phyloP scores from a whole-genome alignment of 1,284 basidiomycete species.

The Entoloma clypeatum region DNA sequence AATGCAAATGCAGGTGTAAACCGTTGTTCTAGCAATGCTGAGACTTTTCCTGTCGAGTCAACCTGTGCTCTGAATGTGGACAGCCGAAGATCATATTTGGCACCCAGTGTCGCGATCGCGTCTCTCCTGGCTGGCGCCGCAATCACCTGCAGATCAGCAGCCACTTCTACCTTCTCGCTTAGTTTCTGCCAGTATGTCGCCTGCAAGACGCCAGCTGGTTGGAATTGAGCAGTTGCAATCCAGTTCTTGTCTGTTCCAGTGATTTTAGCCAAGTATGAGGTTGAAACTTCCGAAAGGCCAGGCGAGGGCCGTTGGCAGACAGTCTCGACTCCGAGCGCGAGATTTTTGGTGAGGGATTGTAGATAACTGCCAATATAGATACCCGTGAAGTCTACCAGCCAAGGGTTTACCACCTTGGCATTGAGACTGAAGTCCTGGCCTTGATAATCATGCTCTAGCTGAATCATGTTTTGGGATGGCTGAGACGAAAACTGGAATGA shows the following conservation, averaged over 20 bases:
- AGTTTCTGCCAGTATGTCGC: slow-evolving; percentile 97
- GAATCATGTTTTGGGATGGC: slow-evolving; percentile 83
- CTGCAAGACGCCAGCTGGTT: slow-evolving; percentile 84
- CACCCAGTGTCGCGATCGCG: slow-evolving; percentile 89
- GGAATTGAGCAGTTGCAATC: slow-evolving; percentile 92
- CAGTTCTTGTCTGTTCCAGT: slow-evolving; percentile 72
- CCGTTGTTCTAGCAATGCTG: slow-evolving; percentile 92
- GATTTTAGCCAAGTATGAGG: slow-evolving; percentile 89
- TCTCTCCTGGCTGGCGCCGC: slow-evolving; percentile 80
- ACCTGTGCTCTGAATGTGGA: slow-evolving; percentile 91
- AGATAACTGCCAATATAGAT: slow-evolving; percentile 94
- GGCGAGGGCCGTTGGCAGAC: slow-evolving; percentile 81
- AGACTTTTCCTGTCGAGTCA: slow-evolving; percentile 92
- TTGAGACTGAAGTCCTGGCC: slow-evolving; percentile 89
- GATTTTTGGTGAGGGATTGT: slow-evolving; percentile 90
- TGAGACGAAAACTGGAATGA: slow-evolving; percentile 55
- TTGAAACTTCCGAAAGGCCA: slow-evolving; percentile 67
- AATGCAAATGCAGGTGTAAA: slow-evolving; percentile 96
- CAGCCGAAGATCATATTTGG: slow-evolving; percentile 95
- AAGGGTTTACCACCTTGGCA: slow-evolving; percentile 91
- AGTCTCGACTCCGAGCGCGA: slow-evolving; percentile 91
- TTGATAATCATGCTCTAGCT: slow-evolving; percentile 93
- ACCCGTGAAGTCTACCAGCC: slow-evolving; percentile 84
- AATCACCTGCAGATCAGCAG: slow-evolving; percentile 87
- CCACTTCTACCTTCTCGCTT: slow-evolving; percentile 97